Percentiles rank a stretch among this genome's conserved stretches.
phyloP scores from a whole-genome alignment of 1,284 basidiomycete genomes.

The Ceraceosorus bombacis region DNA sequence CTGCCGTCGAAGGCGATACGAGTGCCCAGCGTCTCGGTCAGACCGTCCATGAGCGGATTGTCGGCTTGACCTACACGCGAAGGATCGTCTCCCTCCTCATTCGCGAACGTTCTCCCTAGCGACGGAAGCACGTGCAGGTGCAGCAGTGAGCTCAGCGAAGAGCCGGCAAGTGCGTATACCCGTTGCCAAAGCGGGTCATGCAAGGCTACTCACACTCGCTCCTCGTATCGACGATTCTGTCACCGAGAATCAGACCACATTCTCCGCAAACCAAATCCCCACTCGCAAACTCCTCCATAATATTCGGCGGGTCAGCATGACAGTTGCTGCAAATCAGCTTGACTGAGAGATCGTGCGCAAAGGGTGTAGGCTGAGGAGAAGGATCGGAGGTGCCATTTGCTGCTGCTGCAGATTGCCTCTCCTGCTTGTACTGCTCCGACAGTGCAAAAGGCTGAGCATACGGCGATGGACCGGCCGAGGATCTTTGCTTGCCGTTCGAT shows the following conservation, averaged over 20 bases:
- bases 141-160: constrained; percentile 6
- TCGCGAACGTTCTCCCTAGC: constrained; percentile 79
- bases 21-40: constrained; percentile 86
- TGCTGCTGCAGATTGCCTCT: neutral
- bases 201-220: constrained; percentile 64
- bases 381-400: constrained; percentile 1
- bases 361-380: constrained; percentile 12
- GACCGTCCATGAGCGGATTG: constrained; percentile 80
- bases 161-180: neutral
- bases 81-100: constrained; percentile 91
- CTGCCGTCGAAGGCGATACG: constrained; percentile 93
- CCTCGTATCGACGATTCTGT: constrained; percentile 92
- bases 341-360: constrained; percentile 42
- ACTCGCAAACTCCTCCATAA: constrained; percentile 92
- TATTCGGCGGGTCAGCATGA: constrained; percentile 80
- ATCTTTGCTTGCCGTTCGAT: no score
- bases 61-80: constrained; percentile 97
- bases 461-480: constrained; percentile 1
- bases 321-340: constrained; percentile 71
- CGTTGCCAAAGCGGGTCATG: neutral
- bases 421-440: constrained; percentile 26
- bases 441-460: constrained; percentile 40
- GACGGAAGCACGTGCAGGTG: constrained; percentile 4
- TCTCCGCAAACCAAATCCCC: constrained; percentile 95
- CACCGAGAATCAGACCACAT: constrained; percentile 90